A percentile compares a stretch with the other conserved stretches of the same genome.
Conservation (phyloP, 768 basidiomycete species). For the Lactarius hengduanensis region DNA sequence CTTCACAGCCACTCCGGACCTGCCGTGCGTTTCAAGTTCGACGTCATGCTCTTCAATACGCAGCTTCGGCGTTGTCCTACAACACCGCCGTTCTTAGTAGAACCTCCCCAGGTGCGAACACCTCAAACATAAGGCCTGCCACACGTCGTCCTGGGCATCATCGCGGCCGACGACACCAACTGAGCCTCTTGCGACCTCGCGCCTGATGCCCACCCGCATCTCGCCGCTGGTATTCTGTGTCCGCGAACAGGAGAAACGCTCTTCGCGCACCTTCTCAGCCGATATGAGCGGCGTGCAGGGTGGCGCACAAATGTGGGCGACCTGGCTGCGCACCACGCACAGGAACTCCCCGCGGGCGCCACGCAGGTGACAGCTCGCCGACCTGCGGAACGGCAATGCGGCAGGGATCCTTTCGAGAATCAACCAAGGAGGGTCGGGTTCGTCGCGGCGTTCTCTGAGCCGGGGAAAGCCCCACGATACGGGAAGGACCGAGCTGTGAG, state of each 20-base stretch:
- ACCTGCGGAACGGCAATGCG: conserved; percentile 79
- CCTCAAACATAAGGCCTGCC: conserved; percentile 42
- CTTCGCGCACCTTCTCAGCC: conserved; percentile 55
- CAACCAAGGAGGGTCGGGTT: conserved; percentile 70
- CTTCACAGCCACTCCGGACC: conserved; percentile 8
- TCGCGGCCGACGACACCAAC: conserved; percentile 51
- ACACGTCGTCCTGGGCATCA: conserved; percentile 69
- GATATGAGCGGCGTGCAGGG: conserved; percentile 7
- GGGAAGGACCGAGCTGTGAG: conserved; percentile 67
- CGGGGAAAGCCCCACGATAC: conserved; percentile 55
- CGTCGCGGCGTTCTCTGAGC: conserved; percentile 79
- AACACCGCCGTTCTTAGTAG: conserved; percentile 43
- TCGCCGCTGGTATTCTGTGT: conserved; percentile 46
- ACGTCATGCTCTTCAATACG: too few species aligned
- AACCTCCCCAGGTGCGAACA: conserved; percentile 49
- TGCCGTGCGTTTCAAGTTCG: too few species aligned
- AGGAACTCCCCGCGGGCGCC: conserved; percentile 41
- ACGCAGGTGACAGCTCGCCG: conserved; percentile 53
- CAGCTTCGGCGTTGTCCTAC: conserved; percentile 33
- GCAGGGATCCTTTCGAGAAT: conserved; percentile 71
- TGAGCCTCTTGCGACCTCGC: not conserved
- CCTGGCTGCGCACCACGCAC: not conserved
- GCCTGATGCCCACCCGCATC: too few species aligned
- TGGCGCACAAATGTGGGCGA: not conserved
- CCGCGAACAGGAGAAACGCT: conserved; percentile 55